Evolutionary conservation across 805 yeast species (phyloP).

Genomic region (Cyberlindnera xishuangbannaensis): DNA sequence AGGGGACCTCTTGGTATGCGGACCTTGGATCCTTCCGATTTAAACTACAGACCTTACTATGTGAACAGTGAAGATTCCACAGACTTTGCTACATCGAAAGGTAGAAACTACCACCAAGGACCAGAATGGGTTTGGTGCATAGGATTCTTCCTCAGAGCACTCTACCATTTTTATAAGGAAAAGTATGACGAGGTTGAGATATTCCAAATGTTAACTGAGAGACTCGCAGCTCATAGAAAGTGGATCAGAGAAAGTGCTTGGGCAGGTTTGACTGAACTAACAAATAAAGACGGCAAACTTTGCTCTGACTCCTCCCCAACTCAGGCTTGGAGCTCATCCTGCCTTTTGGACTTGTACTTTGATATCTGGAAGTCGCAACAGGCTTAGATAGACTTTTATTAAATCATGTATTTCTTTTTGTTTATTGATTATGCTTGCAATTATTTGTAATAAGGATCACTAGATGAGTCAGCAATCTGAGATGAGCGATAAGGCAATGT

Average conservation of each 20-base stretch:
- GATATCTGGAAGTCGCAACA: slow-evolving; percentile 57
- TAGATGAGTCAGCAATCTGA: too few relatives aligned
- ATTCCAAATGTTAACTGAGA: slow-evolving; percentile 50
- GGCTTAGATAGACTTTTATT: background rate
- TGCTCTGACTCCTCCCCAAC: slow-evolving; percentile 91
- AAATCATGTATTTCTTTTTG: too few relatives aligned
- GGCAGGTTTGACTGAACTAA: slow-evolving; percentile 92
- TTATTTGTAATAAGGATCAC: too few relatives aligned
- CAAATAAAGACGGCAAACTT: slow-evolving; percentile 77
- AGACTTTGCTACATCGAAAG: slow-evolving; percentile 91
- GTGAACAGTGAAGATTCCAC: slow-evolving; percentile 70
- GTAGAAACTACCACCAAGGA: slow-evolving; percentile 96
- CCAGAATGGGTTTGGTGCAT: slow-evolving; percentile 97
- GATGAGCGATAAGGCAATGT: too few relatives aligned
- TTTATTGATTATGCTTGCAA: too few relatives aligned
- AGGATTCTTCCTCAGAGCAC: slow-evolving; percentile 86
- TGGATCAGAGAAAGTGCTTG: slow-evolving; percentile 78
- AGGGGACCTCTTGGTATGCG: slow-evolving; percentile 91
- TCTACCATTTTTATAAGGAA: slow-evolving; percentile 43
- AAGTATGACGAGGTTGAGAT: slow-evolving; percentile 39
- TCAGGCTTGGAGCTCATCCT: slow-evolving; percentile 94
- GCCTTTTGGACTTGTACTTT: slow-evolving; percentile 71
- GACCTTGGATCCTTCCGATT: slow-evolving; percentile 88
- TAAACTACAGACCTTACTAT: slow-evolving; percentile 88
- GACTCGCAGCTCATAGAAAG: slow-evolving; percentile 57